These are phyloP conservation scores for Pterocarpus santalinus DNA, from an alignment of 306 rosid genomes.

Conservation along the genomic window DNA sequence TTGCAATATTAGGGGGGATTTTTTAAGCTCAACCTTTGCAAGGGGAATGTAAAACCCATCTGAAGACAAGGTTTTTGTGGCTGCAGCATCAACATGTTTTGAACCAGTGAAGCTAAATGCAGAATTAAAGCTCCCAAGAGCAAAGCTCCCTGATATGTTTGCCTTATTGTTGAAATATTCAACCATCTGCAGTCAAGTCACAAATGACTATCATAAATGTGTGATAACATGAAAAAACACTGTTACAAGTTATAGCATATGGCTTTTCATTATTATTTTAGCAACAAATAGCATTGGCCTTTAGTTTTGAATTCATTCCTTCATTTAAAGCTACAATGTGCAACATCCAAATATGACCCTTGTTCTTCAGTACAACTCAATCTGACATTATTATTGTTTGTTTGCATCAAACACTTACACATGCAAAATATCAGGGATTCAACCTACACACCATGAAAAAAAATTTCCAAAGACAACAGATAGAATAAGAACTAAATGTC, in stretches of 20 bases:
- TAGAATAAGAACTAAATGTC: slow-evolving; percentile 13
- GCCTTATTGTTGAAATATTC: slow-evolving; percentile 81
- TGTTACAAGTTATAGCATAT: background rate
- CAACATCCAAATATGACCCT: background rate
- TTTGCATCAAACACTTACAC: background rate
- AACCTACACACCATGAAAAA: background rate
- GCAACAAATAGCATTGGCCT: background rate
- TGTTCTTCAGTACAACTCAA: slow-evolving; percentile 14
- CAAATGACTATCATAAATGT: slow-evolving; percentile 39
- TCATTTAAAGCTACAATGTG: slow-evolving; percentile 1
- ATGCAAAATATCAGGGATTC: background rate
- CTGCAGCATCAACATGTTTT: slow-evolving; percentile 67
- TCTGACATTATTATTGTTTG: slow-evolving; percentile 12
- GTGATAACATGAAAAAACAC: background rate
- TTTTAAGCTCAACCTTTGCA: slow-evolving; percentile 73
- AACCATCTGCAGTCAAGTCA: slow-evolving; percentile 79
- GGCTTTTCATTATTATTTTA: background rate
- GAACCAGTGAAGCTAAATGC: slow-evolving; percentile 95
- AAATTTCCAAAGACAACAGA: background rate
- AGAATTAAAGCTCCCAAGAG: slow-evolving; percentile 86
- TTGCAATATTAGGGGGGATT: slow-evolving; percentile 61
- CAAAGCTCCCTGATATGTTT: slow-evolving; percentile 64
- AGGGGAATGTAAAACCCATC: slow-evolving; percentile 85
- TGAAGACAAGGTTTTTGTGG: slow-evolving; percentile 75
- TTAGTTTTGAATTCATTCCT: background rate